Evolutionary conservation across 2,329 filamentous ascomycete species (phyloP).

Genomic region (Aspergillus unguis): DNA sequence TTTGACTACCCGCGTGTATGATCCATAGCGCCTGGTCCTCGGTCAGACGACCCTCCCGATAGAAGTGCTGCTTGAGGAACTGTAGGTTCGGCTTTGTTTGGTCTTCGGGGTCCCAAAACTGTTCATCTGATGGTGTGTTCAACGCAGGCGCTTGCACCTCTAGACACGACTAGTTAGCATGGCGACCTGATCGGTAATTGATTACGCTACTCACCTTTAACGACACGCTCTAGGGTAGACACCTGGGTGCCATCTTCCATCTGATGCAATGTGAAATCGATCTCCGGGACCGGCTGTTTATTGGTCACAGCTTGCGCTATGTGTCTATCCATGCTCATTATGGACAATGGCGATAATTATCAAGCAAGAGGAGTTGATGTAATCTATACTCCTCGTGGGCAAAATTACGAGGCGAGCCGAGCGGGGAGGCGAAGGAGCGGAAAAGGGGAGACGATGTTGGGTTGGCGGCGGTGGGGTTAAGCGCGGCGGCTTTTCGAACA

Average conservation of each 20-base stretch:
- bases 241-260: constrained; percentile 98
- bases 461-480: constrained; percentile 23
- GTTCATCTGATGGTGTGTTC: constrained; percentile 84
- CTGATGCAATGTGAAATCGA: constrained; percentile 96
- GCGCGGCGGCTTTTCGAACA: constrained; percentile 19
- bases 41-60: constrained; percentile 91
- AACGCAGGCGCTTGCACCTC: constrained; percentile 98
- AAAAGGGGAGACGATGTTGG: constrained; percentile 8
- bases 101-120: constrained; percentile 87
- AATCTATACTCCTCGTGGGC: constrained; percentile 13
- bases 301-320: constrained; percentile 87
- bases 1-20: constrained; percentile 78
- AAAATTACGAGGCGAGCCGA: constrained; percentile 2
- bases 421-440: constrained; percentile 6
- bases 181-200: background rate
- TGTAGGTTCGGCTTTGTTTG: constrained; percentile 84
- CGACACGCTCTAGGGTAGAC: constrained; percentile 91
- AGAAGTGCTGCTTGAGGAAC: constrained; percentile 98
- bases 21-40: constrained; percentile 98
- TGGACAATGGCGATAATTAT: constrained; percentile 19
- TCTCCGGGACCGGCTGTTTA: constrained; percentile 94
- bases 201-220: constrained; percentile 71
- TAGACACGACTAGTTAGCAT: constrained; percentile 39
- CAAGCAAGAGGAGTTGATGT: constrained; percentile 13
- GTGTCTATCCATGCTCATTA: constrained; percentile 36